A percentile compares a stretch with the other conserved stretches of the same genome.
Conservation (phyloP, 768 basidiomycete species). For the Agrocybe praecox region DNA sequence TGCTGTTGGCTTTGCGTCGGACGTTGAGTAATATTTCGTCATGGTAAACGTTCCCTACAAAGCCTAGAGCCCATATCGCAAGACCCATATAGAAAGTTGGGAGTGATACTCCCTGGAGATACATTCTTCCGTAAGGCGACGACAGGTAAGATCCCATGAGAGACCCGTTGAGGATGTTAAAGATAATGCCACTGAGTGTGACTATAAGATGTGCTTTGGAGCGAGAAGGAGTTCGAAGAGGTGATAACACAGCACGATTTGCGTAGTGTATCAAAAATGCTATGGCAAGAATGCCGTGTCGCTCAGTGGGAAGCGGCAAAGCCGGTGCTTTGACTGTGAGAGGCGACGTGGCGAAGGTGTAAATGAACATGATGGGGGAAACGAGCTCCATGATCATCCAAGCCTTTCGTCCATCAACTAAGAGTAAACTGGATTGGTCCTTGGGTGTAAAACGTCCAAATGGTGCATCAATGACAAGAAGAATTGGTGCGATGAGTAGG, state of each 20-base stretch:
- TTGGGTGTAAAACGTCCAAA: slow-evolving; percentile 77
- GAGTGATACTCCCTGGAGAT: slow-evolving; percentile 36
- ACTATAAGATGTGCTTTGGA: slow-evolving; percentile 76
- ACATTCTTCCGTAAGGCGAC: slow-evolving; percentile 51
- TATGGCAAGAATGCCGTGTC: slow-evolving; percentile 51
- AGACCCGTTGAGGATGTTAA: slow-evolving; percentile 76
- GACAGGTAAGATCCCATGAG: slow-evolving; percentile 73
- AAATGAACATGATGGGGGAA: slow-evolving; percentile 57
- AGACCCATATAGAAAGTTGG: slow-evolving; percentile 66
- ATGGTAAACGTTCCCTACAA: slow-evolving; percentile 81
- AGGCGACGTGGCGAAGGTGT: slow-evolving; percentile 50
- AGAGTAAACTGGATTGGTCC: slow-evolving; percentile 40
- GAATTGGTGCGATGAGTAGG: slow-evolving; percentile 32
- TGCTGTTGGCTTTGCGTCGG: slow-evolving; percentile 60
- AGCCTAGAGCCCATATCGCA: slow-evolving; percentile 68
- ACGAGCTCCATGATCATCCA: slow-evolving; percentile 83
- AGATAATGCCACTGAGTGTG: slow-evolving; percentile 51
- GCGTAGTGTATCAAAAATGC: slow-evolving; percentile 78
- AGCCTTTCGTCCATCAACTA: slow-evolving; percentile 60
- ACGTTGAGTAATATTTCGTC: slow-evolving; percentile 90
- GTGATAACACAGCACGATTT: slow-evolving; percentile 81
- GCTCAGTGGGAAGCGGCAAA: slow-evolving; percentile 31
- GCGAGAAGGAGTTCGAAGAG: slow-evolving; percentile 78
- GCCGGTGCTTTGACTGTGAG: slow-evolving; percentile 38
- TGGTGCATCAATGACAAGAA: slow-evolving; percentile 68